Percentiles rank a stretch among this genome's conserved stretches.
Evolutionary conservation across 345 rosid genomes (phyloP).

Genomic region (Murraya paniculata): DNA sequence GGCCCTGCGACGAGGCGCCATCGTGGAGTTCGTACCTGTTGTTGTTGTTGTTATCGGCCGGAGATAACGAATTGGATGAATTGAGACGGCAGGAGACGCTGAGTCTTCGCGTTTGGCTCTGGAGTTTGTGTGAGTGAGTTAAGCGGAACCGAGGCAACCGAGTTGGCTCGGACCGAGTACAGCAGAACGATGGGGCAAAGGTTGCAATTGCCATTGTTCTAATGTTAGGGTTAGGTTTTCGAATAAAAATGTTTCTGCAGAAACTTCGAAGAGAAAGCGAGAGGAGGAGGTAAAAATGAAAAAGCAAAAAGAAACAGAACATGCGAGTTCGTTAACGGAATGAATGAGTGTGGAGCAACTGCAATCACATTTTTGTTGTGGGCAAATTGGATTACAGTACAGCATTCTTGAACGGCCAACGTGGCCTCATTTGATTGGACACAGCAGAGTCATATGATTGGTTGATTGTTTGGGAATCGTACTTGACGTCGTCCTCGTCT

Average conservation of each 20-base stretch:
- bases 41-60: slow-evolving; percentile 34
- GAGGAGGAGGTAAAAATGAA: neutral
- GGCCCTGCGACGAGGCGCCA: slow-evolving; percentile 9
- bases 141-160: slow-evolving; percentile 18
- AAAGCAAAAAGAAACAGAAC: neutral
- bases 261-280: neutral
- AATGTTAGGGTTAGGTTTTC: slow-evolving; percentile 1
- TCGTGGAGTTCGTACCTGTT: slow-evolving; percentile 29
- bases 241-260: neutral
- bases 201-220: slow-evolving; percentile 37
- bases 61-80: slow-evolving; percentile 30
- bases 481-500: neutral
- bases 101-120: slow-evolving; percentile 5
- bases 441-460: neutral
- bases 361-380: slow-evolving; percentile 5
- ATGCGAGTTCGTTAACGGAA: slow-evolving; percentile 6
- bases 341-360: neutral
- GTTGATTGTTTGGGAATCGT: neutral
- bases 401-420: neutral
- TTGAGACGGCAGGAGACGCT: slow-evolving; percentile 25
- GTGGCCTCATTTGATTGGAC: neutral
- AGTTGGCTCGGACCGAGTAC: slow-evolving; percentile 20
- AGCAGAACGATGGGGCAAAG: slow-evolving; percentile 31
- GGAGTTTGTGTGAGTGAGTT: slow-evolving; percentile 7
- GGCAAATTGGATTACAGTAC: neutral